phyloP scores from a whole-genome alignment of 2,329 filamentous ascomycete species.

The Aureobasidium zeae region DNA sequence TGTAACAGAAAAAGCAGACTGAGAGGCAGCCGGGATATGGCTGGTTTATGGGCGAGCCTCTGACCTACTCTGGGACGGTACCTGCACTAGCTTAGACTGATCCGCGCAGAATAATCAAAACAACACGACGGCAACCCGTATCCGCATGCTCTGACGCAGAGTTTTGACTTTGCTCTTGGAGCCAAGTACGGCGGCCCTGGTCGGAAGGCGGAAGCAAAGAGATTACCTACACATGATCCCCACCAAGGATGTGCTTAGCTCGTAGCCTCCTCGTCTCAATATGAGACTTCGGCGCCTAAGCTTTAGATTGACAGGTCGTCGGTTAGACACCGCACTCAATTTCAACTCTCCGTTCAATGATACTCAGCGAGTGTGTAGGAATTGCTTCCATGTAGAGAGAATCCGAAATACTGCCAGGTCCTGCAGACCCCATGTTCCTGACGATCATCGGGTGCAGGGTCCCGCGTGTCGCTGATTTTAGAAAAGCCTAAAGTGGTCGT shows the following conservation, averaged over 20 bases:
- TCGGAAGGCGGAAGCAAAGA: constrained; percentile 5
- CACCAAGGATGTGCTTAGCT: constrained; percentile 3
- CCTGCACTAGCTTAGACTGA: constrained; percentile 11
- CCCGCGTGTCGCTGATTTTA: not conserved
- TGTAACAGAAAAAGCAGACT: not conserved
- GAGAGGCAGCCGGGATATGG: not conserved
- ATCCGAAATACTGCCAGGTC: not conserved
- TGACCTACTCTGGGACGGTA: constrained; percentile 8
- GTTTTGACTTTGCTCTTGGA: constrained; percentile 9
- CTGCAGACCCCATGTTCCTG: constrained; percentile 4
- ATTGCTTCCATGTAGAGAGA: not conserved
- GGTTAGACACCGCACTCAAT: not conserved
- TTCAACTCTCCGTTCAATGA: not conserved
- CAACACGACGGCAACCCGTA: constrained; percentile 5
- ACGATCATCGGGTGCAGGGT: constrained; percentile 10
- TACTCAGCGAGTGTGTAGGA: not conserved
- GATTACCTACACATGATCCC: not conserved
- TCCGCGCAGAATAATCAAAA: constrained; percentile 9
- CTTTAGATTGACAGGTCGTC: not conserved
- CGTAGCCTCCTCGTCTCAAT: constrained; percentile 4
- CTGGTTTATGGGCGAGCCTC: constrained; percentile 8
- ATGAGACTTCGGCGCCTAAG: constrained; percentile 8
- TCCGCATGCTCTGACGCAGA: constrained; percentile 12
- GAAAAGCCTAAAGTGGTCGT: constrained; percentile 3
- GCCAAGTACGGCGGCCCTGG: constrained; percentile 1